Evolutionary conservation across 2,329 filamentous ascomycete genomes (phyloP).

Genomic region (Neofusicoccum parvum): DNA sequence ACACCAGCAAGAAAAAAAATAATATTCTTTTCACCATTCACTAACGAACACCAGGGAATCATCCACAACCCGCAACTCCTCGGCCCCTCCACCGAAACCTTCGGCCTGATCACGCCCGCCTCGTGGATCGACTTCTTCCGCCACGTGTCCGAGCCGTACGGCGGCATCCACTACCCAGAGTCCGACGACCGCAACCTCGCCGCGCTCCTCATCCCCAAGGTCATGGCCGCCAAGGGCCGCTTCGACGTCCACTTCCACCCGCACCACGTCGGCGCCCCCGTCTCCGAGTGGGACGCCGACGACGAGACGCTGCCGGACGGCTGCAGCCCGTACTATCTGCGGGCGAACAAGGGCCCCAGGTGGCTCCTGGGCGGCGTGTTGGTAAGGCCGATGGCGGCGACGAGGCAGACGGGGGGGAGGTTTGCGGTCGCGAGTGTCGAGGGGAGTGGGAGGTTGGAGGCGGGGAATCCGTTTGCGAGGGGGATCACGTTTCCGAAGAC

Average conservation of each 20-base stretch:
- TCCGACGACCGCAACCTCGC: slow-evolving; percentile 55
- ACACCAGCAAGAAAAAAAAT: too few species aligned
- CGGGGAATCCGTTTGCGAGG: slow-evolving; percentile 12
- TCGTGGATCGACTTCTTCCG: slow-evolving; percentile 65
- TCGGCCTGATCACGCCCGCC: slow-evolving; percentile 59
- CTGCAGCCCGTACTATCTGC: slow-evolving; percentile 53
- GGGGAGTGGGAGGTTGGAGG: slow-evolving; percentile 57
- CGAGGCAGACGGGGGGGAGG: slow-evolving; percentile 49
- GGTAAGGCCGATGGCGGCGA: slow-evolving; percentile 52
- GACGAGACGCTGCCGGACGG: slow-evolving; percentile 47
- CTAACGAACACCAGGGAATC: slow-evolving; percentile 39
- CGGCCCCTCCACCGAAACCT: slow-evolving; percentile 57
- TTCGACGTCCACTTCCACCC: slow-evolving; percentile 59
- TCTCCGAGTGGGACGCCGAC: slow-evolving; percentile 32
- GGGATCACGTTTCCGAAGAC: neutral
- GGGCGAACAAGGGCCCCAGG: slow-evolving; percentile 52
- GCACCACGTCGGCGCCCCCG: slow-evolving; percentile 50
- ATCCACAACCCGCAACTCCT: slow-evolving; percentile 60
- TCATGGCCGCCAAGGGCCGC: slow-evolving; percentile 56
- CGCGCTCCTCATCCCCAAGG: slow-evolving; percentile 52
- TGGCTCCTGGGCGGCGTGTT: slow-evolving; percentile 51
- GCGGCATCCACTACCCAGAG: slow-evolving; percentile 54
- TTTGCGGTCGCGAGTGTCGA: slow-evolving; percentile 49
- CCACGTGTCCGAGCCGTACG: slow-evolving; percentile 57
- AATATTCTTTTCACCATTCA: too few species aligned